Evolutionary conservation across 164 flowering plant species (phyloP).

Genomic region (Vitis cinerea): DNA sequence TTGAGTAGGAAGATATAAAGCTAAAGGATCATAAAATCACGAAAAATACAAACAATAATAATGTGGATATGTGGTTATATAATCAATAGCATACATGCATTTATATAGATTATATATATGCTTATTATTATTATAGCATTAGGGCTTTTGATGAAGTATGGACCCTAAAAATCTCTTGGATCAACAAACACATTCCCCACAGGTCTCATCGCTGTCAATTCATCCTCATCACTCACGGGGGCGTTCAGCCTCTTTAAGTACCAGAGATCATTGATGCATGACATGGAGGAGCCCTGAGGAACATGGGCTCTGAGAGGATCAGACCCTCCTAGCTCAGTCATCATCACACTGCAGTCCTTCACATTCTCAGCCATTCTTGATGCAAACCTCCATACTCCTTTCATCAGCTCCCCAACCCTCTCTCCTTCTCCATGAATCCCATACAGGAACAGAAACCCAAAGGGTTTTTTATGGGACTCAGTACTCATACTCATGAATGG

Average conservation of each 20-base stretch:
- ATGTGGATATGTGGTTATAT: too few relatives aligned
- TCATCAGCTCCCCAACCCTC: conserved; percentile 45
- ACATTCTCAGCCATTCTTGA: conserved; percentile 33
- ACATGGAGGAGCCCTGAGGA: conserved; percentile 29
- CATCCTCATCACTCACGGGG: not conserved
- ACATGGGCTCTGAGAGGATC: conserved; percentile 46
- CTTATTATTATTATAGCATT: too few relatives aligned
- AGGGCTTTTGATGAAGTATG: too few relatives aligned
- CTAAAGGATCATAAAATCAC: too few relatives aligned
- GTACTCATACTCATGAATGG: conserved; percentile 5
- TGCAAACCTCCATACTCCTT: conserved; percentile 44
- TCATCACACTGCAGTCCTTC: conserved; percentile 42
- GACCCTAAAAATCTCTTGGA: conserved; percentile 47
- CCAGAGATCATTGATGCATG: conserved; percentile 47
- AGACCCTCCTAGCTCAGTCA: conserved; percentile 39
- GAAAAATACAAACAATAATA: too few relatives aligned
- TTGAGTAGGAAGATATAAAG: too few relatives aligned
- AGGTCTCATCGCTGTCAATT: conserved; percentile 12
- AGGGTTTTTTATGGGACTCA: conserved; percentile 24
- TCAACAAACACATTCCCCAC: conserved; percentile 42
- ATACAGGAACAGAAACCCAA: conserved; percentile 50
- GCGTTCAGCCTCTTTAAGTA: conserved; percentile 37
- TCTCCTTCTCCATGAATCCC: conserved; percentile 59
- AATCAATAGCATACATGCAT: too few relatives aligned
- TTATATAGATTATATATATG: too few relatives aligned